Evolutionary conservation across 495 filamentous ascomycete genomes (phyloP), one percentile per base, ranked within the genome.

Genomic region (Neurospora intermedia): DNA sequence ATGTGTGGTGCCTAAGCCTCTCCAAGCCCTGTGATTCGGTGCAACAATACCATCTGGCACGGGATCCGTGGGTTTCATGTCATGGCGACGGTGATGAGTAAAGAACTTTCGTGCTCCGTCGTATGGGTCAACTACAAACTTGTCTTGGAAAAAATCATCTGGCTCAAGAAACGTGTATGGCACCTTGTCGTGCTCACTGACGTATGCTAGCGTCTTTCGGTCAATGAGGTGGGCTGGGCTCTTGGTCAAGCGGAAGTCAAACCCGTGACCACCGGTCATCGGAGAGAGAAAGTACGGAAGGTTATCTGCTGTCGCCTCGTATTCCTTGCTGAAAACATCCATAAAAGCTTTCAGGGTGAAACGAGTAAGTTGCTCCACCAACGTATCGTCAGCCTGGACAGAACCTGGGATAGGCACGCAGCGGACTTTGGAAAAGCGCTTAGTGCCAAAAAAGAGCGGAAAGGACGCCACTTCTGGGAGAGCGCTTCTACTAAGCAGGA

Each of bases 291-390:
- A 98, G 80, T 97, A 99, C 0, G 93, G 89, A 78, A 96, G 90
- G 18, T 89, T 87, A 10, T 86, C 83, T 0, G 83, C 70, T 40
- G 90, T 84, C 0, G 85, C 76, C 45, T 91, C 90, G 77, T 93
- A 99, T 6, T 83, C 84, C 80, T 99, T 99, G 75, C 92, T 93
- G 80, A 97, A 99, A 1, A 98, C 81, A 77, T 98, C 93, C n/a
- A 88, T 83, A 77, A 94, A 97, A 4, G 96, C 79, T 10, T 87
- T 86, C 43, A 94, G 82, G 0, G 93, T 97, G 76, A 96, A 95
- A 2, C 78, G 77, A 23, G 87, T 90, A 45, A 98, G 75, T 11
- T 80, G 76, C 6, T 85, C 77, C 6, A 59, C 38, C 16, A 92
- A 71, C 2, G 84, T 80, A 2, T 82, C 76, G 0, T 77, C 54